Conservation (phyloP, 2,329 filamentous ascomycete genomes). For the Epichloe gansuensis region DNA sequence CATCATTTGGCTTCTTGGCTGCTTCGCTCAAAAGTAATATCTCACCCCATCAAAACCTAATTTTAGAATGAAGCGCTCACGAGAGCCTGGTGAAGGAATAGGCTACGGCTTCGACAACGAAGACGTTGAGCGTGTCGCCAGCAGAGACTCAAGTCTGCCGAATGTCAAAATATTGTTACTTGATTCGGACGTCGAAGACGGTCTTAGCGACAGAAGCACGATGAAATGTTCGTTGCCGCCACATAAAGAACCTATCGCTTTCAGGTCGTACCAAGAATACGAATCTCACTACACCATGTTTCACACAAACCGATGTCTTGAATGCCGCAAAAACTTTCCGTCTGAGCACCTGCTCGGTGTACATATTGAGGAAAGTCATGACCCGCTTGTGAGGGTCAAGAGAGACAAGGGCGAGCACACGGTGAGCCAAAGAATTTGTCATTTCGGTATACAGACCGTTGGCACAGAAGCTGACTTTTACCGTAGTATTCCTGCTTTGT, state of each 20-base stretch:
- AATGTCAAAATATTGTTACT: slow-evolving; percentile 47
- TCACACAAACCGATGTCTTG: slow-evolving; percentile 73
- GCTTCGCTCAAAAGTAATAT: slow-evolving; percentile 6
- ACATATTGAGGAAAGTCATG: slow-evolving; percentile 86
- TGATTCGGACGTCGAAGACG: slow-evolving; percentile 29
- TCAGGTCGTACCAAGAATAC: slow-evolving; percentile 66
- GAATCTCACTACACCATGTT: slow-evolving; percentile 72
- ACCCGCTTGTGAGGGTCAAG: slow-evolving; percentile 59
- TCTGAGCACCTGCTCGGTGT: slow-evolving; percentile 66
- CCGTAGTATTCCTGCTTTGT: slow-evolving; percentile 75
- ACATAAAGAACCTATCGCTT: slow-evolving; percentile 57
- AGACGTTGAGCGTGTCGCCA: slow-evolving; percentile 8
- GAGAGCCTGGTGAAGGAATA: slow-evolving; percentile 40
- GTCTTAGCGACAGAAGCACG: slow-evolving; percentile 24
- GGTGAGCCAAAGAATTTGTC: slow-evolving; percentile 34
- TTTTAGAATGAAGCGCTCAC: slow-evolving; percentile 47
- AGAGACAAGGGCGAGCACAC: slow-evolving; percentile 77
- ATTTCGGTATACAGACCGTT: not conserved
- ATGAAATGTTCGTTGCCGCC: slow-evolving; percentile 79
- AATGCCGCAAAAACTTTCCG: slow-evolving; percentile 81
- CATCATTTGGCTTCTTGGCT: not conserved
- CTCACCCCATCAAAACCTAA: slow-evolving; percentile 2
- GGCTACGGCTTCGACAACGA: slow-evolving; percentile 15
- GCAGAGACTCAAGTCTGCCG: slow-evolving; percentile 10
- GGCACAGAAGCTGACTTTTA: not conserved